Evolutionary conservation across 495 filamentous ascomycete species (phyloP).

Genomic region (Thermothielavioides terrestris): DNA sequence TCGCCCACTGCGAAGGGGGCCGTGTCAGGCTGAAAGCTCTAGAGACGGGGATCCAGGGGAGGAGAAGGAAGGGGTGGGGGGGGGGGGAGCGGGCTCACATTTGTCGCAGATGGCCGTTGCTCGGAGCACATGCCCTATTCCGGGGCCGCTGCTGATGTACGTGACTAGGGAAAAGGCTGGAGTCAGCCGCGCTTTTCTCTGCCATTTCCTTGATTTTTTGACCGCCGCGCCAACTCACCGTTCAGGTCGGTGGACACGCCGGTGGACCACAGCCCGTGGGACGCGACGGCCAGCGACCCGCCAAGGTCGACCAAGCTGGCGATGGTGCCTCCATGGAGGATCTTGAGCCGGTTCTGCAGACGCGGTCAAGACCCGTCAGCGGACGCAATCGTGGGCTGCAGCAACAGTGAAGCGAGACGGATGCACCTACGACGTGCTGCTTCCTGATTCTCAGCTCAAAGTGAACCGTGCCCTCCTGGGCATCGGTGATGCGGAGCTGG

Average conservation of each 20-base stretch:
- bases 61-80: too few species aligned
- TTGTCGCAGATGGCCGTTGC: slow-evolving; percentile 74
- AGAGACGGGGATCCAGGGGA: too few species aligned
- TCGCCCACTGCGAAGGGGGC: slow-evolving; percentile 63
- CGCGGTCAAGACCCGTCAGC: slow-evolving; percentile 1
- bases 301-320: slow-evolving; percentile 94
- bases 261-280: slow-evolving; percentile 75
- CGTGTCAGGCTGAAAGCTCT: neutral
- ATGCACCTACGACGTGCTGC: slow-evolving; percentile 66
- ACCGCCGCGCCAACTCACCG: too few species aligned
- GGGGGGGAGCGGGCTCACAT: slow-evolving; percentile 44
- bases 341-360: slow-evolving; percentile 73
- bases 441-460: slow-evolving; percentile 82
- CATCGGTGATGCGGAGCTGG: slow-evolving; percentile 69
- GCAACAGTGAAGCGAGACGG: too few species aligned
- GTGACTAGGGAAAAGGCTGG: slow-evolving; percentile 65
- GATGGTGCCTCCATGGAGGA: slow-evolving; percentile 90
- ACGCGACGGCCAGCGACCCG: slow-evolving; percentile 88
- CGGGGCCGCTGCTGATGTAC: slow-evolving; percentile 77
- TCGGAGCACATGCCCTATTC: slow-evolving; percentile 64
- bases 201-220: too few species aligned
- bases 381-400: too few species aligned
- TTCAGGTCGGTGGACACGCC: slow-evolving; percentile 92
- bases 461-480: slow-evolving; percentile 67
- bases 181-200: too few species aligned